Percentiles rank a stretch among this genome's conserved stretches.
Conservation (phyloP, 257 asterid genomes). For the Solanum appendiculatum region DNA sequence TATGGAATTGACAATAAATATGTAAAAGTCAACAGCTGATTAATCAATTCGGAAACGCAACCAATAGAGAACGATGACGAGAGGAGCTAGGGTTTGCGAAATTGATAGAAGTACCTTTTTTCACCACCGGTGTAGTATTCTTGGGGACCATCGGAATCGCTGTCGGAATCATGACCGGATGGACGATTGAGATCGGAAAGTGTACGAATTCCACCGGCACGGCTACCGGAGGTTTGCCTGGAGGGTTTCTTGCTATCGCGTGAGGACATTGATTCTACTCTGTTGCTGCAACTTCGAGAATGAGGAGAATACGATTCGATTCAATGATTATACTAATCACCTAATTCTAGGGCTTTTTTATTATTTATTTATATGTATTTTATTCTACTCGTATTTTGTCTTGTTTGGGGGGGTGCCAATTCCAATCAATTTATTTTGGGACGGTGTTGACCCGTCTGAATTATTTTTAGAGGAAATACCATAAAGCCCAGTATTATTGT, state of each 20-base stretch:
- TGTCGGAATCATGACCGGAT: constrained; percentile 54
- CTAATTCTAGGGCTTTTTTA: not conserved
- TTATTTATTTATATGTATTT: not conserved
- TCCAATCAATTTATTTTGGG: not conserved
- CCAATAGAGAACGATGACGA: not conserved
- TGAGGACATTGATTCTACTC: constrained; percentile 36
- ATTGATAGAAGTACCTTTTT: constrained; percentile 48
- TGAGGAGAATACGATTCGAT: not conserved
- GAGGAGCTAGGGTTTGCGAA: constrained; percentile 14
- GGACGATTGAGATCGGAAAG: constrained; percentile 94
- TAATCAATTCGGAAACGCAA: not conserved
- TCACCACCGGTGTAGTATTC: constrained; percentile 97
- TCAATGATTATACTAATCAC: not conserved
- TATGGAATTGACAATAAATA: not conserved
- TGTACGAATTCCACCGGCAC: constrained; percentile 75
- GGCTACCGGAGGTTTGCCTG: constrained; percentile 35
- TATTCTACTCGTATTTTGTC: not conserved
- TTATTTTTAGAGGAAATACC: not conserved
- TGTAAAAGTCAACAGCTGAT: not conserved
- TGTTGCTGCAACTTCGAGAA: not conserved
- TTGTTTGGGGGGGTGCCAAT: not conserved
- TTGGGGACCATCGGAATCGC: constrained; percentile 75
- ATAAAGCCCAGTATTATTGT: not conserved
- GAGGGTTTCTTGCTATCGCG: constrained; percentile 62
- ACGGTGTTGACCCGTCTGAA: not conserved